These are phyloP conservation scores for Solanum chmielewskii DNA, from an alignment of 257 asterid genomes.

Conservation along the genomic window DNA sequence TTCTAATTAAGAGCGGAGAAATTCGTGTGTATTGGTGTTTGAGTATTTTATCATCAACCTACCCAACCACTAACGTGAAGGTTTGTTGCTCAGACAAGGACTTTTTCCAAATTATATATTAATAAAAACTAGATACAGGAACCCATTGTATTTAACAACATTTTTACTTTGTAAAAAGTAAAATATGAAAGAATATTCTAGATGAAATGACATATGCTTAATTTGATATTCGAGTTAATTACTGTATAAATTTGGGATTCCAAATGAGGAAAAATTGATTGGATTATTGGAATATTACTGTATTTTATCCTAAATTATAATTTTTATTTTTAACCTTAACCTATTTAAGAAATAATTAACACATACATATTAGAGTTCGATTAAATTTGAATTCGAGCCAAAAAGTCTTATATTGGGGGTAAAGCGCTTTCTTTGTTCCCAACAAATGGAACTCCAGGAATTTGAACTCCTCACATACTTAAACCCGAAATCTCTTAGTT, in stretches of 20 bases:
- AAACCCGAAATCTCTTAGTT: too few relatives aligned
- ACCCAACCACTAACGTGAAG: background rate
- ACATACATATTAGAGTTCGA: fast-evolving
- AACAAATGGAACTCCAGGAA: too few relatives aligned
- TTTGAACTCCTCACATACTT: too few relatives aligned
- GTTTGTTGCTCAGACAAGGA: background rate
- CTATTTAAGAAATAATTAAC: background rate
- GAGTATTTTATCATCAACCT: background rate
- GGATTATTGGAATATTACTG: background rate
- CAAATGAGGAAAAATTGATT: background rate
- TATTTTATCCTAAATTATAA: background rate
- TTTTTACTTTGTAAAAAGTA: background rate
- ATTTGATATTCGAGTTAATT: background rate
- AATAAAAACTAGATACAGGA: background rate
- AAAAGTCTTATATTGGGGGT: fast-evolving
- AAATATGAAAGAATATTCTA: background rate
- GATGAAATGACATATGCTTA: background rate
- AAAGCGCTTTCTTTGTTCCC: too few relatives aligned
- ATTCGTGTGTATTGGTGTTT: background rate
- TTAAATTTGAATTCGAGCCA: fast-evolving
- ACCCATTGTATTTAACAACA: background rate
- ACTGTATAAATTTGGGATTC: background rate
- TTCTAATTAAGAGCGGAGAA: fast-evolving
- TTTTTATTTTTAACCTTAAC: background rate
- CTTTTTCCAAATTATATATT: background rate